Percentiles rank a stretch among this genome's conserved stretches.
Conservation (phyloP, 176 grass and related monocot genomes). For the Oryza glumipatula region DNA sequence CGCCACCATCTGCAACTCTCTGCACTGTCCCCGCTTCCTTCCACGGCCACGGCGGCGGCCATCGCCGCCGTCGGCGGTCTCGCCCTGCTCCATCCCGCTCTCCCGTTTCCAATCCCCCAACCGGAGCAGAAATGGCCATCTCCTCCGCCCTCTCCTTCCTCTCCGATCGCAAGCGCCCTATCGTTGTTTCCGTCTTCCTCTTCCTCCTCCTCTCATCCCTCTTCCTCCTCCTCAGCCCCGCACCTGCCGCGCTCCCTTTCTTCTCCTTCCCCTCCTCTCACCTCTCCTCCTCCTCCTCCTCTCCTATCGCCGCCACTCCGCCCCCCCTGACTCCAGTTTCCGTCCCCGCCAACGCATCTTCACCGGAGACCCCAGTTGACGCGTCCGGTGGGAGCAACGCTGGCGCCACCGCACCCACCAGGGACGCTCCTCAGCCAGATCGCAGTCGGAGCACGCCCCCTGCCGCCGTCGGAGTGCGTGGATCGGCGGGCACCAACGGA, state of each 20-base stretch:
- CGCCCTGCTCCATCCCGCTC: not conserved
- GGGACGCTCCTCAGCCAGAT: constrained; percentile 5
- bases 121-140: constrained; percentile 45
- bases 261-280: constrained; percentile 39
- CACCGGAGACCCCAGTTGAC: not conserved
- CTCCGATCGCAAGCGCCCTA: constrained; percentile 51
- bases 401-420: not conserved
- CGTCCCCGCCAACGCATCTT: constrained; percentile 20
- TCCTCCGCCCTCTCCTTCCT: constrained; percentile 52
- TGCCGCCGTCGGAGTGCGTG: not conserved
- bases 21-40: constrained; percentile 9
- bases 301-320: not conserved
- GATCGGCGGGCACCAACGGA: constrained; percentile 28
- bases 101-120: not conserved
- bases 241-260: constrained; percentile 27
- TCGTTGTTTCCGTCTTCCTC: constrained; percentile 44
- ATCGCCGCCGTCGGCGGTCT: constrained; percentile 4
- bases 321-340: not conserved
- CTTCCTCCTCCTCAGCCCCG: constrained; percentile 46
- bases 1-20: not conserved
- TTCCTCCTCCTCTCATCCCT: constrained; percentile 54
- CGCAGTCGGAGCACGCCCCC: constrained; percentile 1
- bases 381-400: not conserved
- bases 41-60: constrained; percentile 26
- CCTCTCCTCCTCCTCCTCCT: constrained; percentile 5